Evolutionary conservation across 2,329 filamentous ascomycete species (phyloP).

Genomic region (Tolypocladium inflatum): DNA sequence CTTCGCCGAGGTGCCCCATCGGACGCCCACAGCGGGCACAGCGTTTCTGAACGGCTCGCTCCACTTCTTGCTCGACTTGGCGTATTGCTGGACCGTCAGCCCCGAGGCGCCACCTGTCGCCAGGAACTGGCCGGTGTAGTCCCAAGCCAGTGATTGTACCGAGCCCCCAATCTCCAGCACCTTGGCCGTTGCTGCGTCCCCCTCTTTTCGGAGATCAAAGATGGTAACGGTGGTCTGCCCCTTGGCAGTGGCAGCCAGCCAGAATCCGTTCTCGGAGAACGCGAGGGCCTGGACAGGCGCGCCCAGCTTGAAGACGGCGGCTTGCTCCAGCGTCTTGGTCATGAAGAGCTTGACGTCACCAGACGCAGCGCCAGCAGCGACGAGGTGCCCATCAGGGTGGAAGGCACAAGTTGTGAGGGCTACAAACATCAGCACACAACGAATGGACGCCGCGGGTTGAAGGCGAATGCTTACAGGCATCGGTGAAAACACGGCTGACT

Average conservation of each 20-base stretch:
- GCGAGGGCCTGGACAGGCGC: constrained; percentile 65
- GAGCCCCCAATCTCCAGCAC: constrained; percentile 74
- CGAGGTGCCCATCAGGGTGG: constrained; percentile 92
- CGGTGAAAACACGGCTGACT: constrained; percentile 70
- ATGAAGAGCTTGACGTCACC: constrained; percentile 86
- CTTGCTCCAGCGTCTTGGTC: constrained; percentile 67
- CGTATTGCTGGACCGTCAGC: constrained; percentile 81
- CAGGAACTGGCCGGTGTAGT: constrained; percentile 91
- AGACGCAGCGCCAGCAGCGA: constrained; percentile 71
- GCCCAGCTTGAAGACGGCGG: constrained; percentile 62
- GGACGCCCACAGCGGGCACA: constrained; percentile 60
- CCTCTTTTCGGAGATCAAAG: constrained; percentile 88
- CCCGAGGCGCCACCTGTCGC: constrained; percentile 72
- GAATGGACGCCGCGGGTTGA: neutral
- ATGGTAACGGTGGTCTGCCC: constrained; percentile 71
- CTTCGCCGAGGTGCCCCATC: constrained; percentile 69
- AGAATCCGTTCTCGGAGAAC: constrained; percentile 96
- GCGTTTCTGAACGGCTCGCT: constrained; percentile 73
- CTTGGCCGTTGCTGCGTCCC: constrained; percentile 72
- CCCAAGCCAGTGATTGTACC: constrained; percentile 75
- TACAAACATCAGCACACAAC: constrained; percentile 19
- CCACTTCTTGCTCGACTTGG: constrained; percentile 82
- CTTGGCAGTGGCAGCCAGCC: constrained; percentile 77
- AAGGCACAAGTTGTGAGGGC: constrained; percentile 73
- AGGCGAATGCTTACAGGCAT: constrained; percentile 55